Base-by-base conservation (phyloP, 257 asterid genomes). In the Przewalskia tangutica region DNA sequence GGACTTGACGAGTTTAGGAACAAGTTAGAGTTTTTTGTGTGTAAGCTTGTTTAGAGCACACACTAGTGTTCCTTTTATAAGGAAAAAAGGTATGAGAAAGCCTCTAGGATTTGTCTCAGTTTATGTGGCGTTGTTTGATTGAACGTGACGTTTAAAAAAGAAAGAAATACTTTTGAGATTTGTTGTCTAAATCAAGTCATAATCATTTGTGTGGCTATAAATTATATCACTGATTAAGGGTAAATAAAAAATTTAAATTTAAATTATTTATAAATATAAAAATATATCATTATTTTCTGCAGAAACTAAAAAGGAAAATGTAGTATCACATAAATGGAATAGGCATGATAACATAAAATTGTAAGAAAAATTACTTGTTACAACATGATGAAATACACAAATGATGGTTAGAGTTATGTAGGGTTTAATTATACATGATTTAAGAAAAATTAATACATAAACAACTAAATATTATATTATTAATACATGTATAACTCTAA, bases 81-180 rank as follows among this genome's bases (percentile, higher is more conserved):
- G 48, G 0, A 0, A 5, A 65, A 27, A 14, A 2, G 32, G 70
- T 6, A 17, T 14, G 6, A 14, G 23, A 65, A 34, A 34, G 7
- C 5, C 18, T 8, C 38, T 7, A 62, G 3, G 10, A 0, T 64
- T 1, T 12, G 7, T 27, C 40, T 38, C 2, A 38, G 2, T 38
- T 38, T 38, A 38, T 38, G 40, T 38, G 1, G 2, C 40, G 4
- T 38, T 1, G 0, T 64, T 11, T 27, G 7, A 6, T 13, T 12
- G 0, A 11, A 0, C 2, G 3, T 0, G 0, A 0, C 32, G 0
- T 32, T 64, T 32, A n/a, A n/a, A n/a, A n/a, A 13, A 64, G 0
- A 32, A 38, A 38, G 2, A 38, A 38, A 1, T 1, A 2, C 32
- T 64, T 64, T 6, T 13, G 0, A 32, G 32, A 13, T 16, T 64